These are phyloP conservation scores for Calonectria hawksworthii DNA, from an alignment of 2,329 filamentous ascomycete genomes.

Conservation along the genomic window DNA sequence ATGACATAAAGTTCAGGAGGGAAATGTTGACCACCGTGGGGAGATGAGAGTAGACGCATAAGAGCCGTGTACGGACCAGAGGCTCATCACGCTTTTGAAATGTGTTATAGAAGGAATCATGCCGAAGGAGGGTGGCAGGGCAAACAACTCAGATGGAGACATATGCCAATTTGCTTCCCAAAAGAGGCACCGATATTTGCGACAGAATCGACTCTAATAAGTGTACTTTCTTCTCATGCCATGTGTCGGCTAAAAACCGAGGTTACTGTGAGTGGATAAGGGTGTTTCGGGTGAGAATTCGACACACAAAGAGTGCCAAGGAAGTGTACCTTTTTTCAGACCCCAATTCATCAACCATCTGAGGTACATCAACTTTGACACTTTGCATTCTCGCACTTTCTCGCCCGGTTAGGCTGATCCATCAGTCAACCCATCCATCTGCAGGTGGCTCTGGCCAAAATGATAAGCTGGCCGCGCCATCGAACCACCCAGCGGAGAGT, in stretches of 20 bases:
- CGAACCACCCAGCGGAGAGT: neutral
- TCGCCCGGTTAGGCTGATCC: neutral
- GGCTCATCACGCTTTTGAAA: too few relatives aligned
- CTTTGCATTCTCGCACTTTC: neutral
- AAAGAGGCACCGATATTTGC: too few relatives aligned
- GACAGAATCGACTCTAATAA: too few relatives aligned
- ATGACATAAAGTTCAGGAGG: too few relatives aligned
- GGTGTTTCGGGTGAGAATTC: neutral
- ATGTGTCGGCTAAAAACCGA: neutral
- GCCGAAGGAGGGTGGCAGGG: too few relatives aligned
- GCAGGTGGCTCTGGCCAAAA: neutral
- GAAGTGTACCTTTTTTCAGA: neutral
- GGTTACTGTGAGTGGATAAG: neutral
- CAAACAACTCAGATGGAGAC: too few relatives aligned
- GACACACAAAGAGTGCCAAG: neutral
- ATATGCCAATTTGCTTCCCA: too few relatives aligned
- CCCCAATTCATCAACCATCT: neutral
- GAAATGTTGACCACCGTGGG: too few relatives aligned
- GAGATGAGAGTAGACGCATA: too few relatives aligned
- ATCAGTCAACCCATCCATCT: neutral
- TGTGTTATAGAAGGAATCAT: too few relatives aligned
- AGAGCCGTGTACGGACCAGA: too few relatives aligned
- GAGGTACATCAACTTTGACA: neutral
- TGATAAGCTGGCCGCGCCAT: neutral
- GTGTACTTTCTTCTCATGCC: too few relatives aligned